Conservation (phyloP, 139 green algal species). For the Picochlorum sp. region DNA sequence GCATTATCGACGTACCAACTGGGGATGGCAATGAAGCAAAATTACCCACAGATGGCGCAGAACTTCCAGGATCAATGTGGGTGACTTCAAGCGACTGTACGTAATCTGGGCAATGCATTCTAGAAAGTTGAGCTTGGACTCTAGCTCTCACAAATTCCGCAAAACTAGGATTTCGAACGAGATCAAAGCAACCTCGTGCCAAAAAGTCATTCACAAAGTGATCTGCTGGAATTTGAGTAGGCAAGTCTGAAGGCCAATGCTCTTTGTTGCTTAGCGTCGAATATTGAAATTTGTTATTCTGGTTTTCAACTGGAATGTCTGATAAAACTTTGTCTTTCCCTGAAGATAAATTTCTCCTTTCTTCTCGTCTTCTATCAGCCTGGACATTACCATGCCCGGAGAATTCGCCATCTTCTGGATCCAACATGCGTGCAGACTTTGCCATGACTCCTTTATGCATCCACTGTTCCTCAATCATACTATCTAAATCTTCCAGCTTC, state of each 20-base stretch:
- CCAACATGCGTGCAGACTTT: too few relatives aligned
- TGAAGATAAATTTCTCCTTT: too few relatives aligned
- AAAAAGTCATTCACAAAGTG: constrained; percentile 31
- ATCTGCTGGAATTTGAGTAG: constrained; percentile 14
- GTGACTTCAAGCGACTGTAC: constrained; percentile 28
- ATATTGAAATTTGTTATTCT: too few relatives aligned
- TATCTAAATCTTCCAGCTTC: constrained; percentile 1
- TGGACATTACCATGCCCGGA: too few relatives aligned
- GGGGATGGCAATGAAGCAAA: constrained; percentile 26
- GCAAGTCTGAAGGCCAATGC: neutral
- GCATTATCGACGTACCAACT: constrained; percentile 17
- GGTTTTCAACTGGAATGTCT: too few relatives aligned
- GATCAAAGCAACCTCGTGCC: constrained; percentile 30
- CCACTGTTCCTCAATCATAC: constrained; percentile 2
- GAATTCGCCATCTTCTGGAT: too few relatives aligned
- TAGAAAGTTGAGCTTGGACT: constrained; percentile 31
- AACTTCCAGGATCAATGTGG: constrained; percentile 22
- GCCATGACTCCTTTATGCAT: neutral
- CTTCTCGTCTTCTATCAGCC: too few relatives aligned
- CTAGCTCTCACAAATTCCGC: constrained; percentile 3
- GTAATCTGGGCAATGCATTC: constrained; percentile 31
- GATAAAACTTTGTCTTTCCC: too few relatives aligned
- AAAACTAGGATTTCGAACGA: constrained; percentile 28
- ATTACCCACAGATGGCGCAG: constrained; percentile 24
- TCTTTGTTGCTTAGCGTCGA: neutral